phyloP scores from a whole-genome alignment of 129 eudicot species.

The Artemisia argyi region DNA sequence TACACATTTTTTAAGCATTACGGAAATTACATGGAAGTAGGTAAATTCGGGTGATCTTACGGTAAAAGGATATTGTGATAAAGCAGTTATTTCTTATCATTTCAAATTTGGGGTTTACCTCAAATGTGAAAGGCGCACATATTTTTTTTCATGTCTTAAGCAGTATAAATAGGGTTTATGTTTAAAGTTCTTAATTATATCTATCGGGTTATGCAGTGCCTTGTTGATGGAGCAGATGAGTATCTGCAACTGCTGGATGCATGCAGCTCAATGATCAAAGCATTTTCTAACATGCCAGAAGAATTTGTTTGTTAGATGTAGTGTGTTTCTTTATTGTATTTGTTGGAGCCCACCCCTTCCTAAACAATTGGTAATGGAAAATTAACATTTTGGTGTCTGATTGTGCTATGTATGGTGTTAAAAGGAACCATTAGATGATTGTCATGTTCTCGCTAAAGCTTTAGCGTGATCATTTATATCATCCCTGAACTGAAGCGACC shows the following conservation, averaged over 20 bases:
- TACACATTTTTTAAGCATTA: neutral
- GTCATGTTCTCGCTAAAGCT: neutral
- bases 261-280: slow-evolving; percentile 72
- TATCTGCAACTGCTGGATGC: slow-evolving; percentile 89
- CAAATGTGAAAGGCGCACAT: slow-evolving; percentile 6
- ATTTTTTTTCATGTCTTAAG: neutral
- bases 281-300: slow-evolving; percentile 71
- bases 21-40: neutral
- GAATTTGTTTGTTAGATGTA: slow-evolving; percentile 47
- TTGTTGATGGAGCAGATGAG: slow-evolving; percentile 96
- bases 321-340: slow-evolving; percentile 18
- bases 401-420: neutral
- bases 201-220: slow-evolving; percentile 60
- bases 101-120: neutral
- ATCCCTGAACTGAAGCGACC: neutral
- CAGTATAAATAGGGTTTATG: neutral
- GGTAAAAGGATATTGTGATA: neutral
- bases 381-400: neutral
- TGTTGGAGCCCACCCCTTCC: neutral
- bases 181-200: neutral
- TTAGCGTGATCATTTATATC: neutral
- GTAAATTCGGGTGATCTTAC: neutral
- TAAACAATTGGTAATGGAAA: neutral
- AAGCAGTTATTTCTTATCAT: neutral
- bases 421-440: neutral